These are phyloP conservation scores for Artemisia tridentata DNA, from an alignment of 129 eudicot species.

Conservation along the genomic window DNA sequence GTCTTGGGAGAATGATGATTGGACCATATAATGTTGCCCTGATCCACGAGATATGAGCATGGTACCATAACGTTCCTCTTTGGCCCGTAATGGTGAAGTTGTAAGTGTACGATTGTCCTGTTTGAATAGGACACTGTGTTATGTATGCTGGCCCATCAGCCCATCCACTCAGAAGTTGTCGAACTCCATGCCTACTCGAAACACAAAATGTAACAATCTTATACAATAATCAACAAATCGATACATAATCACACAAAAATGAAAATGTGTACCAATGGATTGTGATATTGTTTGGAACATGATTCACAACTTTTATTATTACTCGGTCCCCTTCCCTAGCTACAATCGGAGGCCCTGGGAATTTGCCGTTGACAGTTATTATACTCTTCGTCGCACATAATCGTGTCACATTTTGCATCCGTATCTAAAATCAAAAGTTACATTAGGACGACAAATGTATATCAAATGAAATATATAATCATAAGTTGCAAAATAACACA, in stretches of 20 bases:
- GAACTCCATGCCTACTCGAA: conserved; percentile 58
- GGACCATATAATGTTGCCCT: conserved; percentile 69
- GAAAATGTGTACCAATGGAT: conserved; percentile 50
- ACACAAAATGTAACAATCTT: background rate
- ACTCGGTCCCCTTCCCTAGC: conserved; percentile 70
- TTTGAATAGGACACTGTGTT: conserved; percentile 79
- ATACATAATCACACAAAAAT: background rate
- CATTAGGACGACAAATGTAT: background rate
- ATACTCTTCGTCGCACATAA: conserved; percentile 57
- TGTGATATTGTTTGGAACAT: conserved; percentile 52
- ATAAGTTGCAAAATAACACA: conserved; percentile 13
- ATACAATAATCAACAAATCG: background rate
- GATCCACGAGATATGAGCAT: conserved; percentile 69
- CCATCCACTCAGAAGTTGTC: conserved; percentile 68
- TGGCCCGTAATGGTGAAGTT: conserved; percentile 69
- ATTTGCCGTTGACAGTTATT: conserved; percentile 54
- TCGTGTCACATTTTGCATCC: conserved; percentile 58
- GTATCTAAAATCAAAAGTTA: conserved; percentile 33
- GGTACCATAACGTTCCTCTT: conserved; percentile 68
- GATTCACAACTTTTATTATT: conserved; percentile 50
- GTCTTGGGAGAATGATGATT: conserved; percentile 52
- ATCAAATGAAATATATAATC: background rate
- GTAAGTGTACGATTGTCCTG: conserved; percentile 57
- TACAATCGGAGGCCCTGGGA: conserved; percentile 55
- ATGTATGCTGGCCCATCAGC: conserved; percentile 69